phyloP scores from a whole-genome alignment of 2,329 filamentous ascomycete genomes.

The Apiospora arundinis region DNA sequence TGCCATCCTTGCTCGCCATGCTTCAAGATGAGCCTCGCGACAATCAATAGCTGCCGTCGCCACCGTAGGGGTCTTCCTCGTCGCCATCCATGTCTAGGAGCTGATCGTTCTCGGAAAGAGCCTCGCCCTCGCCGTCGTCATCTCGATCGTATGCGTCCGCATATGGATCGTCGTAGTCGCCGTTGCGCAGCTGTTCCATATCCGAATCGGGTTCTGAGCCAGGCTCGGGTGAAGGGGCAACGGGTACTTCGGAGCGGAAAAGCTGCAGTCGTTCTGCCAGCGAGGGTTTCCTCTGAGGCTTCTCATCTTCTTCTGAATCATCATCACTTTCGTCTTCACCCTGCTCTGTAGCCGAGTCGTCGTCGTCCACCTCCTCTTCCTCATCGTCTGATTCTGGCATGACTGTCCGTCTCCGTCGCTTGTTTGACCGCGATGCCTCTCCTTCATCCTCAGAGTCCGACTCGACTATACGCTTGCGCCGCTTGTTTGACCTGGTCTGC shows the following conservation, averaged over 20 bases:
- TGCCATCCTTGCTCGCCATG: not conserved
- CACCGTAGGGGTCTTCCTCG: not conserved
- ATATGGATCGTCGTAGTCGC: conserved; percentile 14
- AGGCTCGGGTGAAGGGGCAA: conserved; percentile 1
- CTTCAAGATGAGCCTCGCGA: not conserved
- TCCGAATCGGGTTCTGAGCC: conserved; percentile 14
- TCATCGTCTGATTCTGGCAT: conserved; percentile 16
- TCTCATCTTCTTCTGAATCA: not conserved
- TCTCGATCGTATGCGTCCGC: conserved; percentile 6
- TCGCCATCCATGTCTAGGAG: not conserved
- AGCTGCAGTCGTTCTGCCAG: conserved; percentile 15
- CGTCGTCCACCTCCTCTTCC: not conserved
- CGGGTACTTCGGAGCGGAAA: conserved; percentile 20
- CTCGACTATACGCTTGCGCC: not conserved
- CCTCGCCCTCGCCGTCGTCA: not conserved
- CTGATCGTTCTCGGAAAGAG: not conserved
- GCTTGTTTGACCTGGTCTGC: not conserved
- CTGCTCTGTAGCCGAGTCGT: conserved; percentile 18
- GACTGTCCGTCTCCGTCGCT: conserved; percentile 4
- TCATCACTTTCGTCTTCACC: not conserved
- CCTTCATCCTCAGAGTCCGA: conserved; percentile 11
- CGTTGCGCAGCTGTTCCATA: conserved; percentile 17
- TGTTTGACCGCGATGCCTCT: not conserved
- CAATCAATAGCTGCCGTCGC: not conserved
- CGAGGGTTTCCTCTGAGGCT: conserved; percentile 2